Evolutionary conservation across 2,329 filamentous ascomycete species (phyloP), one percentile per base, ranked within the genome.

Genomic region (Paracoccidioides lutzii): DNA sequence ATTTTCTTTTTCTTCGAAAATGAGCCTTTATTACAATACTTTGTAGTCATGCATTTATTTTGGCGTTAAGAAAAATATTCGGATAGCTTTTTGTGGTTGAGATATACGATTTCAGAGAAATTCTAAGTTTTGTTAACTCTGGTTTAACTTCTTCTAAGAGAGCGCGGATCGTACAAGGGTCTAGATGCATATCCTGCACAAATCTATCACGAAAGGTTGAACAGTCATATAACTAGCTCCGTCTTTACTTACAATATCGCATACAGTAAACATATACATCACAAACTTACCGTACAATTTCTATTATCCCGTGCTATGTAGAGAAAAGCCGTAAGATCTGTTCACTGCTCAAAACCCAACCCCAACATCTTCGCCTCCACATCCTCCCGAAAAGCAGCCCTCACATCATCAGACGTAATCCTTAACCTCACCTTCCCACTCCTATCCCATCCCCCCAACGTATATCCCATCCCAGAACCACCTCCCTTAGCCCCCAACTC

Each of bases 401-500:
- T 85, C 33, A 98, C 82, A 71, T 98, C 91, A 65, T 97, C 91
- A 58, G 95, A 88, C 10, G 88, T 87, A 61, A 97, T 84, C 28
- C 88, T 83, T 56, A 98, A 76, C 56, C 91, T 79, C 43, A 98
- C 81, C 69, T 94, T 90, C 56, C 89, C 91, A 28, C 88, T 89
- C 45, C 93, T 78, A 67, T 97, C 91, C 0, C 90, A 85, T 61
- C 83, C 83, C 58, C 76, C 72, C 15, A 84, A 81, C 3, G 81
- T 81, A 42, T 66, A 64, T 43, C 62, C 68, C 49, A 52, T 58
- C 65, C 67, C 8, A 68, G 54, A 4, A 64, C 54, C 5, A 59
- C 46, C 30, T 3, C 65, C 55, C 64, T 66, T 32, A 64, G 59
- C 6, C 61, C 61, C 38, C 64, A 67, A 42, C 65, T 67, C 60